Percentiles rank a stretch among this genome's conserved stretches.
These are phyloP conservation scores for Alopecurus myosuroides DNA, from an alignment of 176 grass and related monocot species.

Conservation along the genomic window DNA sequence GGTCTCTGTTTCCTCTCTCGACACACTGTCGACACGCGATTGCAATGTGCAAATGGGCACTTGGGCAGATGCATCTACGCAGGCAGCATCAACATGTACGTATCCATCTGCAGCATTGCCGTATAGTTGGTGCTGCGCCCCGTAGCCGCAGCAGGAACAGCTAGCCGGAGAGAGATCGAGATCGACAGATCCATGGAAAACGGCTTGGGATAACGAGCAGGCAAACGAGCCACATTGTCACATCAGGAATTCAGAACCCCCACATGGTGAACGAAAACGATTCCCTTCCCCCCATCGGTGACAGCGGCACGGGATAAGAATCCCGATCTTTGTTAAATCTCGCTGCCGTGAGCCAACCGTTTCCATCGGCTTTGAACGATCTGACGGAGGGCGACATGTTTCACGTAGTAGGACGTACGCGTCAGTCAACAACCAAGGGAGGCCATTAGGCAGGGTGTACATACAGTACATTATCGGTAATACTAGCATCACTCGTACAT, in stretches of 20 bases:
- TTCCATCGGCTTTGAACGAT: neutral
- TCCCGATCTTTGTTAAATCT: constrained; percentile 35
- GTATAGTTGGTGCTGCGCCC: neutral
- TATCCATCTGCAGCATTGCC: neutral
- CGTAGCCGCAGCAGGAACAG: neutral
- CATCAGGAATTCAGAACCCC: neutral
- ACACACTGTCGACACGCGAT: neutral
- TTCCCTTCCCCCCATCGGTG: neutral
- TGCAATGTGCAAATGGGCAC: neutral
- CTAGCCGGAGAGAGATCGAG: too few species aligned
- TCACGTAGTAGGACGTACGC: too few species aligned
- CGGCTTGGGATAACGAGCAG: neutral
- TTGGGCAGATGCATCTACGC: neutral
- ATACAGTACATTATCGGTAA: too few species aligned
- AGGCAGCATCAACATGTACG: neutral
- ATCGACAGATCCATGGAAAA: neutral
- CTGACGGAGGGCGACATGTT: neutral
- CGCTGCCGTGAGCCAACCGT: constrained; percentile 24
- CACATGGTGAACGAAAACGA: neutral
- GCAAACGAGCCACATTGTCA: neutral
- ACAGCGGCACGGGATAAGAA: neutral
- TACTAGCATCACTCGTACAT: too few species aligned
- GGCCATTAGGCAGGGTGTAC: neutral
- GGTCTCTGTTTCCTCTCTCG: neutral
- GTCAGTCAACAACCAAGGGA: neutral